Evolutionary conservation across 306 rosid species (phyloP).

Genomic region (Cucurbita argyrosperma): DNA sequence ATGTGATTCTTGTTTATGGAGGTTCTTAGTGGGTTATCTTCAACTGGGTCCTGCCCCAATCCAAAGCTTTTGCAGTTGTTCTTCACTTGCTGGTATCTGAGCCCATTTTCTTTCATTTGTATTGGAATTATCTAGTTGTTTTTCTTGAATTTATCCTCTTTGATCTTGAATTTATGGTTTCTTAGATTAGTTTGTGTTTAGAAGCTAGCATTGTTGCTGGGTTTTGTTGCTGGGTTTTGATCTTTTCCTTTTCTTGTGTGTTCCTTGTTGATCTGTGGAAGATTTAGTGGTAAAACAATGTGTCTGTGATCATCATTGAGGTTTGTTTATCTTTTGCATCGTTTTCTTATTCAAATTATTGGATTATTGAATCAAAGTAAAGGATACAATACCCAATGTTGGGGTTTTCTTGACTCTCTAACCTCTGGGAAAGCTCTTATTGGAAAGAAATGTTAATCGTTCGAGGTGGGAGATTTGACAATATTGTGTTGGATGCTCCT

Average conservation of each 20-base stretch:
- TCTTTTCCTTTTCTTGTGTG: slow-evolving; percentile 4
- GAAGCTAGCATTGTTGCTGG: slow-evolving; percentile 13
- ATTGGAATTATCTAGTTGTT: neutral
- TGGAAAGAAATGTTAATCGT: neutral
- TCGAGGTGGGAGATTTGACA: neutral
- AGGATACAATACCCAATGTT: neutral
- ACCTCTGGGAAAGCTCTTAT: neutral
- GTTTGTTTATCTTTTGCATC: neutral
- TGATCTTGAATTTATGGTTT: neutral
- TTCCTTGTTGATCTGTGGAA: slow-evolving; percentile 16
- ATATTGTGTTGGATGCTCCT: neutral
- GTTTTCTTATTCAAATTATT: neutral
- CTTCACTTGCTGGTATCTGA: neutral
- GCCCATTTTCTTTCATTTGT: neutral
- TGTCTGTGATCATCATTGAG: neutral
- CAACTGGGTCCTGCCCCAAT: slow-evolving; percentile 4
- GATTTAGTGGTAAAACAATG: slow-evolving; percentile 4
- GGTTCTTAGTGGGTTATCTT: slow-evolving; percentile 9
- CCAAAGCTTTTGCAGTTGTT: neutral
- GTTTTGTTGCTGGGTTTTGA: slow-evolving; percentile 16
- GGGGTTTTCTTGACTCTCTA: neutral
- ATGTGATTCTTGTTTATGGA: slow-evolving; percentile 4
- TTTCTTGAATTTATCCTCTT: neutral
- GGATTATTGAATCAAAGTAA: neutral
- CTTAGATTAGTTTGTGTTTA: neutral